These are phyloP conservation scores for Kregervanrija pseudodelftensis DNA, from an alignment of 805 yeast species.

Conservation along the genomic window DNA sequence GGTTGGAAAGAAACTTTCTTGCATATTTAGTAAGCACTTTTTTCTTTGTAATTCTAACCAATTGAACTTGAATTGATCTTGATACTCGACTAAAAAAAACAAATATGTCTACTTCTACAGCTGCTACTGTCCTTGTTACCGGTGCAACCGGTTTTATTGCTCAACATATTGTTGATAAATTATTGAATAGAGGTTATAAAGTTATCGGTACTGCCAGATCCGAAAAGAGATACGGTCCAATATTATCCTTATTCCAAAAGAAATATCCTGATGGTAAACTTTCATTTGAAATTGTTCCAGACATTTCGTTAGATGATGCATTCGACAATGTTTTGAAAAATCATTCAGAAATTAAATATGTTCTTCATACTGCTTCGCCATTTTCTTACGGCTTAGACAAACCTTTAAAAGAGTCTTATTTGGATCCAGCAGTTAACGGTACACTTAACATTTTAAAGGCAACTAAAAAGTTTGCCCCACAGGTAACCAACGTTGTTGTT, in stretches of 20 bases:
- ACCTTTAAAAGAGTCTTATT: conserved; percentile 3
- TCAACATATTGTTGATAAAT: conserved; percentile 20
- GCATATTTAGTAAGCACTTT: no score
- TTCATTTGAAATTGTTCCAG: conserved; percentile 29
- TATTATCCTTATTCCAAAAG: conserved; percentile 26
- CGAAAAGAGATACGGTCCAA: conserved; percentile 32
- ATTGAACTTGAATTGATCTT: no score
- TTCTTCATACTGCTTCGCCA: conserved; percentile 49
- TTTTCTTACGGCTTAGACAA: conserved; percentile 10
- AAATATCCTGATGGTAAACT: conserved; percentile 22
- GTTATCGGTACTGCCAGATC: conserved; percentile 27
- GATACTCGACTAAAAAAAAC: no score
- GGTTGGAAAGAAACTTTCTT: no score
- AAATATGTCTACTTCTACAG: not conserved
- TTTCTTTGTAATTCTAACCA: no score
- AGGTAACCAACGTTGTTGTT: conserved; percentile 36
- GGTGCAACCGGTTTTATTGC: conserved; percentile 33
- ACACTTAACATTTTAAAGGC: conserved; percentile 37
- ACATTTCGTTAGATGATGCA: conserved; percentile 32
- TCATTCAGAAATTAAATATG: conserved; percentile 34
- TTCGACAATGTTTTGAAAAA: conserved; percentile 39
- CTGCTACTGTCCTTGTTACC: conserved; percentile 16
- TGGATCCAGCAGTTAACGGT: conserved; percentile 40
- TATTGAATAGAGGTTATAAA: conserved; percentile 18
- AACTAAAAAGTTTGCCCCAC: conserved; percentile 31